Evolutionary conservation across 257 asterid species (phyloP), one percentile per base, ranked within the genome.

Genomic region (Penstemon davidsonii): DNA sequence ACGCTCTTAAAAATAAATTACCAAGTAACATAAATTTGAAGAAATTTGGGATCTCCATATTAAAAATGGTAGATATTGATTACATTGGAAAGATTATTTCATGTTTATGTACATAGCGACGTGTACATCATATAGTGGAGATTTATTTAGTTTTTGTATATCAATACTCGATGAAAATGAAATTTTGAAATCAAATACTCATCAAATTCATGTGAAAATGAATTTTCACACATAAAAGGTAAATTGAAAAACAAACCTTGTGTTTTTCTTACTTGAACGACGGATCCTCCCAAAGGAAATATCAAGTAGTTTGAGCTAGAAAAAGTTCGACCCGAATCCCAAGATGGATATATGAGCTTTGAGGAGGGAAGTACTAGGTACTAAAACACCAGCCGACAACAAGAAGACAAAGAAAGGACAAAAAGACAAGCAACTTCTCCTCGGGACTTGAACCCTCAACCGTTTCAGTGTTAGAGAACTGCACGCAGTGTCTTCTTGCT

Each of bases 401-500:
- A 33, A 75, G 39, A 62, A 15, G 82, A 79, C 83, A 66, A 79
- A 2, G 69, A 68, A 54, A 56, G 70, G 25, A 11, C 25, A 64
- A 67, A 43, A 18, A 64, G 73, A 69, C 66, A 55, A 47, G 65
- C 66, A 55, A 47, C 15, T 19, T 49, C 41, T 72, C 83, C 83
- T 84, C 72, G 90, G 88, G 76, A 83, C 55, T 81, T 75, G 85
- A 78, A 75, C 65, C 74, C 58, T 56, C 25, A 57, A 45, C 63
- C 25, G 69, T 52, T 47, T 13, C 12, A 60, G 33, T 54, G 8
- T 45, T 56, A 46, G 45, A 46, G 45, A 52, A 60, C 55, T 13
- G 55, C 37, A 11, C 40, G 37, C 4, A 33, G 4, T 45, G 68
- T 72, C 63, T 65, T 68, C 56, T 45, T 55, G 44, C 36, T 62